phyloP scores from a whole-genome alignment of 371 early-diverging fungal genomes.

The Coemansia sp. region DNA sequence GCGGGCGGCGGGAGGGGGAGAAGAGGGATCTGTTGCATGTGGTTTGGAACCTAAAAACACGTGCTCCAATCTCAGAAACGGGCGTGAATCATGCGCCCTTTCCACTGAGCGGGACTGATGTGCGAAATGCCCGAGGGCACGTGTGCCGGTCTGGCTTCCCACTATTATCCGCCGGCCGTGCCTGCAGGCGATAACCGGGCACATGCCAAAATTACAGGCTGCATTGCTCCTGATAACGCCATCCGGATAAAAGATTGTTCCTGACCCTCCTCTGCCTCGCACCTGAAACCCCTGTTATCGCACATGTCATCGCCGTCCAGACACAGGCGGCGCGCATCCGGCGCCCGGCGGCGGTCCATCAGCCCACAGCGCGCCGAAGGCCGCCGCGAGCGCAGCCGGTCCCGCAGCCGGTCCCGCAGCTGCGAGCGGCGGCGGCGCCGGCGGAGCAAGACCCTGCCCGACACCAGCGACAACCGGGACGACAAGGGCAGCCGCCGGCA shows the following conservation, averaged over 20 bases:
- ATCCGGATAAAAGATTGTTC: background rate
- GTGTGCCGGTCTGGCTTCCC: conserved; percentile 6
- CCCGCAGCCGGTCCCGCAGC: conserved; percentile 7
- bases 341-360: conserved; percentile 20
- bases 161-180: conserved; percentile 3
- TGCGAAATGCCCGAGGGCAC: conserved; percentile 1
- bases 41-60: background rate
- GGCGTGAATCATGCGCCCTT: background rate
- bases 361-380: conserved; percentile 21
- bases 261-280: background rate
- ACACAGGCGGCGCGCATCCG: conserved; percentile 10
- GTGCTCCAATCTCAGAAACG: background rate
- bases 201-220: conserved; percentile 4
- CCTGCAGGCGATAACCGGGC: conserved; percentile 4
- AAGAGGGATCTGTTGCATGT: no score
- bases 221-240: background rate
- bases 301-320: conserved; percentile 21
- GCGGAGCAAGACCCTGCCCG: conserved; percentile 15
- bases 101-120: background rate
- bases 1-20: no score
- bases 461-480: background rate
- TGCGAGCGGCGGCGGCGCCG: conserved; percentile 10
- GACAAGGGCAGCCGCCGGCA: background rate
- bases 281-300: conserved; percentile 5
- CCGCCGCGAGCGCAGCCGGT: conserved; percentile 9